Evolutionary conservation across 768 basidiomycete genomes (phyloP).

Genomic region (Mycena belliarum): DNA sequence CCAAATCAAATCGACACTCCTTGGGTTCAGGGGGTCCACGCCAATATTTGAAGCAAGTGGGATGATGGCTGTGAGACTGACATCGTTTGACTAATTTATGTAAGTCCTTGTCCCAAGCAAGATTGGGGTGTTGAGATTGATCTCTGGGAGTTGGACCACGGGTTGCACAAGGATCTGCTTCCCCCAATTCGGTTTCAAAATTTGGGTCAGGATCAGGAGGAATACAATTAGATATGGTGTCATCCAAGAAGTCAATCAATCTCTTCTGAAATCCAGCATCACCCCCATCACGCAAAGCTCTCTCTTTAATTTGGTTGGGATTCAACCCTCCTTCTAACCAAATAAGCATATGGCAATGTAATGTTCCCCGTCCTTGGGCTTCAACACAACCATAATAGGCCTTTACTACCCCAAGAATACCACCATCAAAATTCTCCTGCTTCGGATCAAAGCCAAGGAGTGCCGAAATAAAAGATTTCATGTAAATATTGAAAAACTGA

Average conservation of each 20-base stretch:
- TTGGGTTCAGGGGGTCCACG: constrained; percentile 1
- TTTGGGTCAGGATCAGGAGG: not conserved
- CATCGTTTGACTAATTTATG: constrained; percentile 11
- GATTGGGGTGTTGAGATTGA: not conserved
- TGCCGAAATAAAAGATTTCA: too few species aligned
- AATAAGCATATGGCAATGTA: constrained; percentile 1
- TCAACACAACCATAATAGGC: constrained; percentile 2
- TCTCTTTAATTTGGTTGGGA: constrained; percentile 12
- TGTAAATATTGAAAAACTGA: too few species aligned
- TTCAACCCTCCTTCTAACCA: constrained; percentile 2
- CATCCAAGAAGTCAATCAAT: constrained; percentile 8
- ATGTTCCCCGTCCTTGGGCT: not conserved
- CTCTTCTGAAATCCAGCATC: not conserved
- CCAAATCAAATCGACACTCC: constrained; percentile 27
- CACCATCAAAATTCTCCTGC: not conserved
- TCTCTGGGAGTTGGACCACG: not conserved
- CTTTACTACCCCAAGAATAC: not conserved
- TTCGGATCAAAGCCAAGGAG: not conserved
- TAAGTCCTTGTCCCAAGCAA: not conserved
- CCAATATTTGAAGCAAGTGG: constrained; percentile 32
- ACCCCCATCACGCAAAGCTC: not conserved
- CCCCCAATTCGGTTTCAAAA: not conserved
- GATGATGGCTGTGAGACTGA: constrained; percentile 27
- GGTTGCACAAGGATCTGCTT: not conserved
- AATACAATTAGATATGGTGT: constrained; percentile 3